Evolutionary conservation across 106 monocot genomes (phyloP).

Genomic region (Acorus calamus): DNA sequence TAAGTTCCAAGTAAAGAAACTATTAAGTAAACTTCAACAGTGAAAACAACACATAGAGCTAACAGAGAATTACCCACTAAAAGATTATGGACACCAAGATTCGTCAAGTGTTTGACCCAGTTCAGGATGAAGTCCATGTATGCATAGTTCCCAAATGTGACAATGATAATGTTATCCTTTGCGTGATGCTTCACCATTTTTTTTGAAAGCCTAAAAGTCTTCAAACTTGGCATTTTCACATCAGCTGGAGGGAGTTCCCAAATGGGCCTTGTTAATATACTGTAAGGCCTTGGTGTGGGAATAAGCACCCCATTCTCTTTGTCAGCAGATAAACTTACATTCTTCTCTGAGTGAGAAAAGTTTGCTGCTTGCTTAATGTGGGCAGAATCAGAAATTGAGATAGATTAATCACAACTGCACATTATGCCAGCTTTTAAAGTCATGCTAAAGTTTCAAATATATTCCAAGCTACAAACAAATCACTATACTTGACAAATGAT

Average conservation of each 20-base stretch:
- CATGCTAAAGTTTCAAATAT: too few species aligned
- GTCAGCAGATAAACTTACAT: neutral
- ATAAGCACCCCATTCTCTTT: neutral
- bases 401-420: too few species aligned
- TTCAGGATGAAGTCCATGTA: slow-evolving; percentile 89
- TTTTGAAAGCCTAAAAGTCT: slow-evolving; percentile 56
- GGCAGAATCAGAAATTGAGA: too few species aligned
- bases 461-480: too few species aligned
- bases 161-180: slow-evolving; percentile 68
- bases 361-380: too few species aligned
- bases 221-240: slow-evolving; percentile 38
- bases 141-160: slow-evolving; percentile 93
- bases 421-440: too few species aligned
- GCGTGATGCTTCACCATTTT: slow-evolving; percentile 48
- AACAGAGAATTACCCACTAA: slow-evolving; percentile 56
- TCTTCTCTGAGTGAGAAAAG: too few species aligned
- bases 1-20: neutral
- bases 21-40: neutral
- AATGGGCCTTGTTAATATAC: slow-evolving; percentile 35
- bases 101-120: slow-evolving; percentile 89
- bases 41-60: neutral
- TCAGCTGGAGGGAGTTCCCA: slow-evolving; percentile 56
- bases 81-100: slow-evolving; percentile 71
- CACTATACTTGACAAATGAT: too few species aligned
- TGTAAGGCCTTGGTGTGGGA: neutral